These are phyloP conservation scores for Globisporangium yorkense DNA, from an alignment of 352 stramenopile genomes.

Conservation along the genomic window DNA sequence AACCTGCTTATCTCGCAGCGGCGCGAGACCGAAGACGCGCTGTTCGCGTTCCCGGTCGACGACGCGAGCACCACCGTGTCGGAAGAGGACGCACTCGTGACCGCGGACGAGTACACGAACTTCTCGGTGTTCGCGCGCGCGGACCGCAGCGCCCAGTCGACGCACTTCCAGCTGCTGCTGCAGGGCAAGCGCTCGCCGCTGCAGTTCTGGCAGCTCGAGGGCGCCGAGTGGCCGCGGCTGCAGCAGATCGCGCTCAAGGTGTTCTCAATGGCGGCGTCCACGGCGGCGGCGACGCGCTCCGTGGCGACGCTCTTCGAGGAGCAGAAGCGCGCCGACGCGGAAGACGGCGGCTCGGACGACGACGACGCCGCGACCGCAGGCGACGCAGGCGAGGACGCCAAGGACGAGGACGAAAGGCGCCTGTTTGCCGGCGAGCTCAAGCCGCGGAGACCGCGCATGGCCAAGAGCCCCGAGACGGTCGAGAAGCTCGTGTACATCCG, in stretches of 20 bases:
- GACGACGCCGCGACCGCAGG: neutral
- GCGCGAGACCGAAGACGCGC: neutral
- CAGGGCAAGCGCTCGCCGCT: slow-evolving; percentile 4
- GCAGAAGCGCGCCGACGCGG: neutral
- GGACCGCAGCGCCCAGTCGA: slow-evolving; percentile 1
- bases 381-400: neutral
- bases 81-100: neutral
- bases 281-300: neutral
- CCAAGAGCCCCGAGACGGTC: neutral
- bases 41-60: neutral
- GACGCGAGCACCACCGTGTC: neutral
- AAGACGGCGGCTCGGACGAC: neutral
- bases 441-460: neutral
- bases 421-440: neutral
- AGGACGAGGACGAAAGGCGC: neutral
- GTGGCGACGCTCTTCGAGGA: neutral
- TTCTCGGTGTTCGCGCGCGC: slow-evolving; percentile 1
- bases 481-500: slow-evolving; percentile 3
- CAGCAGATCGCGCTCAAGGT: slow-evolving; percentile 4
- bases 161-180: slow-evolving; percentile 1
- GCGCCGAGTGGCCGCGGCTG: slow-evolving; percentile 4
- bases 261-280: slow-evolving; percentile 1
- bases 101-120: slow-evolving; percentile 1
- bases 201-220: slow-evolving; percentile 5
- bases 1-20: neutral